These are phyloP conservation scores for Colletotrichum echinochloae DNA, from an alignment of 2,329 filamentous ascomycete species.

Conservation along the genomic window DNA sequence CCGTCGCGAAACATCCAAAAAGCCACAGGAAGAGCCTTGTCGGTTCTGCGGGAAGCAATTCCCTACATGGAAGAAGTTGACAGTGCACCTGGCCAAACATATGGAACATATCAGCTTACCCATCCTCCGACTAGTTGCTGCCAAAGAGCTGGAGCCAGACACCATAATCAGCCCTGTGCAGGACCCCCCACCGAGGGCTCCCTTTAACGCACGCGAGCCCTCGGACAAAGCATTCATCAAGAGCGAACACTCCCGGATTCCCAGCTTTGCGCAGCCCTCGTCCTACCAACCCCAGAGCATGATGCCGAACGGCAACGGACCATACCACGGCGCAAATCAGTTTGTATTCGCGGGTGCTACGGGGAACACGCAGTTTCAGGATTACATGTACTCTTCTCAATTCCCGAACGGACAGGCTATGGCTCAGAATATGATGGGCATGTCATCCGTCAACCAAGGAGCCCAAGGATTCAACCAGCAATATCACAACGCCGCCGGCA, in stretches of 20 bases:
- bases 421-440: conserved; percentile 26
- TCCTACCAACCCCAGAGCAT: conserved; percentile 23
- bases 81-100: conserved; percentile 92
- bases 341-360: conserved; percentile 14
- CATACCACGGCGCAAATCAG: neutral
- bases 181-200: conserved; percentile 59
- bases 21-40: conserved; percentile 82
- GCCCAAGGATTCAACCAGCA: conserved; percentile 45
- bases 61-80: conserved; percentile 91
- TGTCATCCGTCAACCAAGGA: conserved; percentile 26
- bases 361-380: conserved; percentile 20
- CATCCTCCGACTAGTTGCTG: conserved; percentile 72
- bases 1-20: conserved; percentile 74
- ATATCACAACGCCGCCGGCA: conserved; percentile 39
- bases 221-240: conserved; percentile 47
- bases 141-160: conserved; percentile 66
- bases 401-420: conserved; percentile 21
- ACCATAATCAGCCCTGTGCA: conserved; percentile 77
- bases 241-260: conserved; percentile 45
- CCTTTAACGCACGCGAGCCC: conserved; percentile 47
- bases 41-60: conserved; percentile 87
- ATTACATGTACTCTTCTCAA: conserved; percentile 28
- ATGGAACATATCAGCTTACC: conserved; percentile 94
- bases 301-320: conserved; percentile 11
- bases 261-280: conserved; percentile 10